Conservation (phyloP, 306 rosid species). For the Lathyrus aphaca region DNA sequence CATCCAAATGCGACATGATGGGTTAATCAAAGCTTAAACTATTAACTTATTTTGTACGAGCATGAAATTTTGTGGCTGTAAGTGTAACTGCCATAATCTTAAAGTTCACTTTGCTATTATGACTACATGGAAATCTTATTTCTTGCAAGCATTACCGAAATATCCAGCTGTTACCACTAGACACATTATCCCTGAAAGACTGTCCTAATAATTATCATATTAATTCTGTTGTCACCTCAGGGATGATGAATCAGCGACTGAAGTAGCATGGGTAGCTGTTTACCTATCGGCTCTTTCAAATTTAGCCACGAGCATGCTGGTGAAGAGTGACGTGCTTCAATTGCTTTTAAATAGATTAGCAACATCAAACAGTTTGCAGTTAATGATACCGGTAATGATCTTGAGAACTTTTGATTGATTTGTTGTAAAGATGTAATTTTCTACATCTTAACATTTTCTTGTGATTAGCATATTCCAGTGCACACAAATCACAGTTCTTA, state of each 20-base stretch:
- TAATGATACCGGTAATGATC: conserved; percentile 82
- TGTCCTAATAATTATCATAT: conserved; percentile 35
- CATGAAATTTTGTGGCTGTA: conserved; percentile 31
- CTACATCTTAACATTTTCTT: conserved; percentile 20
- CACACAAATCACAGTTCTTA: conserved; percentile 24
- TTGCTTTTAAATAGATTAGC: conserved; percentile 82
- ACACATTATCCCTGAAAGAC: conserved; percentile 20
- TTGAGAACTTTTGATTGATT: conserved; percentile 12
- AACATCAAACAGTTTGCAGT: conserved; percentile 73
- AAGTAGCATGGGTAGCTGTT: conserved; percentile 95
- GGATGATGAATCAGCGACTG: conserved; percentile 94
- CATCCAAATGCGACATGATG: background rate
- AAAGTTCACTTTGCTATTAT: conserved; percentile 30
- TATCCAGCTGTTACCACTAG: conserved; percentile 28
- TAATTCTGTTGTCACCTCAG: conserved; percentile 51
- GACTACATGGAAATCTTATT: conserved; percentile 34
- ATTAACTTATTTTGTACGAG: conserved; percentile 23
- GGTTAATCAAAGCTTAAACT: conserved; percentile 9
- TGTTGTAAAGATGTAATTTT: conserved; percentile 16
- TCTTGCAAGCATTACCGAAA: conserved; percentile 22
- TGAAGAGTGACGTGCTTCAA: conserved; percentile 79
- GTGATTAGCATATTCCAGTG: conserved; percentile 18
- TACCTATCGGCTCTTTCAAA: conserved; percentile 95
- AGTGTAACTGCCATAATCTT: conserved; percentile 7
- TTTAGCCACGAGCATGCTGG: conserved; percentile 68